These are phyloP conservation scores for Torrubiella hemipterigena DNA, from an alignment of 2,329 filamentous ascomycete species.

Conservation along the genomic window DNA sequence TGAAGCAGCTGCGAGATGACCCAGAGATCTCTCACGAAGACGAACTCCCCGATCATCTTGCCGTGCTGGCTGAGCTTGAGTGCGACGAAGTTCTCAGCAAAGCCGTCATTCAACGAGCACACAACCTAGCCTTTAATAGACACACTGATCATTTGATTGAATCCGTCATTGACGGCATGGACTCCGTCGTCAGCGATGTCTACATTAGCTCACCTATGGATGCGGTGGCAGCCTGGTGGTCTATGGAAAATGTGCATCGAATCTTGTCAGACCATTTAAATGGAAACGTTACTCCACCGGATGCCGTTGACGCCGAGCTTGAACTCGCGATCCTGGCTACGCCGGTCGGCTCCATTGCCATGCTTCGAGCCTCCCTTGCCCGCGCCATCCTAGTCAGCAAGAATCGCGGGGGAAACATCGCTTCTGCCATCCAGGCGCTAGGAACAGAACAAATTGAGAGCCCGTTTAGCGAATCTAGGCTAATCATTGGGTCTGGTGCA, in stretches of 20 bases:
- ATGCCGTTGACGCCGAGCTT: slow-evolving; percentile 32
- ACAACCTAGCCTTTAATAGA: slow-evolving; percentile 82
- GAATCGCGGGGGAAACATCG: slow-evolving; percentile 43
- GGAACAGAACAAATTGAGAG: slow-evolving; percentile 15
- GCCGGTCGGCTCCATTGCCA: slow-evolving; percentile 65
- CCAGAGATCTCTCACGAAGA: slow-evolving; percentile 38
- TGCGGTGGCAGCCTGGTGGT: slow-evolving; percentile 85
- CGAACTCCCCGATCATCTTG: slow-evolving; percentile 62
- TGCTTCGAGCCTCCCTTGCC: slow-evolving; percentile 46
- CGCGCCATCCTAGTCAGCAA: slow-evolving; percentile 44
- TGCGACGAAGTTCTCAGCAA: slow-evolving; percentile 73
- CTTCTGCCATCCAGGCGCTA: slow-evolving; percentile 40
- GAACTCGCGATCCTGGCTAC: slow-evolving; percentile 60
- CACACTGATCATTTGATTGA: slow-evolving; percentile 57
- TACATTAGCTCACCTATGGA: slow-evolving; percentile 80
- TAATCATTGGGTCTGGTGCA: slow-evolving; percentile 32
- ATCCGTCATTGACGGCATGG: slow-evolving; percentile 58
- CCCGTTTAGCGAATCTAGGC: slow-evolving; percentile 15
- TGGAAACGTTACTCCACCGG: slow-evolving; percentile 23
- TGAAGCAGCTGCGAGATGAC: slow-evolving; percentile 28
- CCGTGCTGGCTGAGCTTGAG: slow-evolving; percentile 62
- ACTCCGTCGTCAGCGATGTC: slow-evolving; percentile 72
- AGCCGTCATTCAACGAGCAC: slow-evolving; percentile 69
- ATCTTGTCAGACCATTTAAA: slow-evolving; percentile 53
- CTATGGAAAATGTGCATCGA: slow-evolving; percentile 59